phyloP scores from a whole-genome alignment of 1,284 basidiomycete species.

The Fistulinella cinereoalba region DNA sequence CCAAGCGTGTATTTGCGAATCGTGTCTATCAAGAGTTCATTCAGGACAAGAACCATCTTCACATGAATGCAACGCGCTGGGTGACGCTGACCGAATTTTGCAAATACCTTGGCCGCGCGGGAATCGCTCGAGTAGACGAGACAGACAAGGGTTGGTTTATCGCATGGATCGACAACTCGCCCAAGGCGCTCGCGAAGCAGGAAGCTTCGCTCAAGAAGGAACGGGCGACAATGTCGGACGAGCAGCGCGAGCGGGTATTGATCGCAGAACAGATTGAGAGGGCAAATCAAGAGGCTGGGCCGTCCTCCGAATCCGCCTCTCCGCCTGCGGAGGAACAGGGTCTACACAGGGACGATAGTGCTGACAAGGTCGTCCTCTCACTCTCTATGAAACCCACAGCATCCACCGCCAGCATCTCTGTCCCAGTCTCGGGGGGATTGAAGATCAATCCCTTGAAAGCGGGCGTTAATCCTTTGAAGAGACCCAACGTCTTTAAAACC shows the following conservation, averaged over 20 bases:
- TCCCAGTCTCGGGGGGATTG: constrained; percentile 37
- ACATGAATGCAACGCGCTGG: constrained; percentile 99
- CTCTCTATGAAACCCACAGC: constrained; percentile 53
- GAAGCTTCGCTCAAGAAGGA: constrained; percentile 97
- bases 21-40: too few species aligned
- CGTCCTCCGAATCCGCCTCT: too few species aligned
- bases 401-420: constrained; percentile 27
- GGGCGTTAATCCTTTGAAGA: constrained; percentile 49
- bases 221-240: constrained; percentile 86
- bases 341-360: too few species aligned
- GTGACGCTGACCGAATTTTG: constrained; percentile 94
- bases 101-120: constrained; percentile 85
- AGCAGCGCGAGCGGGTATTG: constrained; percentile 87
- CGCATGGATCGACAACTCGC: constrained; percentile 92
- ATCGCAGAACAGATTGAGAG: constrained; percentile 95
- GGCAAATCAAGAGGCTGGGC: constrained; percentile 61
- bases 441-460: constrained; percentile 59
- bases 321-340: too few species aligned
- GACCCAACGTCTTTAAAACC: constrained; percentile 76
- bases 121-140: too few species aligned
- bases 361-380: too few species aligned
- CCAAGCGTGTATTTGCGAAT: too few species aligned
- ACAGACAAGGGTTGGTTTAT: constrained; percentile 98
- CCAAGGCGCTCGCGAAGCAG: too few species aligned
- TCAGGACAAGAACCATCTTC: constrained; percentile 88